phyloP scores from a whole-genome alignment of 805 yeast genomes.

The Clavispora vitiphila region DNA sequence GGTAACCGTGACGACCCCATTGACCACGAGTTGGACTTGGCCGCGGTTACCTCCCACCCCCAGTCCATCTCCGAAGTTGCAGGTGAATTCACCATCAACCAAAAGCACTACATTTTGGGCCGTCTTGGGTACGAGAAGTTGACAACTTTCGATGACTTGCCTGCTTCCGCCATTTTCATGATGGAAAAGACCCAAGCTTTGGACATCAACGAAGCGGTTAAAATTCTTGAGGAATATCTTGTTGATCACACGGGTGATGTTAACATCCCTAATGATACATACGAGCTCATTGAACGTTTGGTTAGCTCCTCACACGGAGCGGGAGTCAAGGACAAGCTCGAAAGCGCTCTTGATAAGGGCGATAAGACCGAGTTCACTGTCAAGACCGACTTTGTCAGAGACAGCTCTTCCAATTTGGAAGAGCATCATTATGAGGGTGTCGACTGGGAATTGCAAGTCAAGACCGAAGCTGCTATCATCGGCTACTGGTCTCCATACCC shows the following conservation, averaged over 20 bases:
- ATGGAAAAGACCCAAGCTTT: conserved; percentile 34
- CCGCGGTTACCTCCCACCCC: conserved; percentile 21
- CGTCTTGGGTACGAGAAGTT: conserved; percentile 23
- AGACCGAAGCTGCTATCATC: conserved; percentile 34
- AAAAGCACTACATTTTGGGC: conserved; percentile 24
- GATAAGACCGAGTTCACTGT: background rate
- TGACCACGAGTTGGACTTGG: conserved; percentile 11
- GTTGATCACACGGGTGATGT: conserved; percentile 43
- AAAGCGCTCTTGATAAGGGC: background rate
- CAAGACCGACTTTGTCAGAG: background rate
- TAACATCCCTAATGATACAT: conserved; percentile 38
- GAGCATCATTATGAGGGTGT: background rate
- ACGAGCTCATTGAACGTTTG: conserved; percentile 24
- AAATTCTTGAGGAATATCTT: conserved; percentile 34
- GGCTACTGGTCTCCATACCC: conserved; percentile 39
- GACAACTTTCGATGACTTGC: conserved; percentile 26
- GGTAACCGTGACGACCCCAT: conserved; percentile 2
- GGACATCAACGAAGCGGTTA: conserved; percentile 34
- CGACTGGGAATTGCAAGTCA: conserved; percentile 29
- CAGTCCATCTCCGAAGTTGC: conserved; percentile 24
- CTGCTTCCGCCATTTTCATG: conserved; percentile 32
- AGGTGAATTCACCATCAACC: conserved; percentile 17
- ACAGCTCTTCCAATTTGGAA: background rate
- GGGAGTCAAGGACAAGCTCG: background rate
- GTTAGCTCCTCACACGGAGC: conserved; percentile 3